Conservation (phyloP, 2,329 filamentous ascomycete genomes). For the Alternaria panax region DNA sequence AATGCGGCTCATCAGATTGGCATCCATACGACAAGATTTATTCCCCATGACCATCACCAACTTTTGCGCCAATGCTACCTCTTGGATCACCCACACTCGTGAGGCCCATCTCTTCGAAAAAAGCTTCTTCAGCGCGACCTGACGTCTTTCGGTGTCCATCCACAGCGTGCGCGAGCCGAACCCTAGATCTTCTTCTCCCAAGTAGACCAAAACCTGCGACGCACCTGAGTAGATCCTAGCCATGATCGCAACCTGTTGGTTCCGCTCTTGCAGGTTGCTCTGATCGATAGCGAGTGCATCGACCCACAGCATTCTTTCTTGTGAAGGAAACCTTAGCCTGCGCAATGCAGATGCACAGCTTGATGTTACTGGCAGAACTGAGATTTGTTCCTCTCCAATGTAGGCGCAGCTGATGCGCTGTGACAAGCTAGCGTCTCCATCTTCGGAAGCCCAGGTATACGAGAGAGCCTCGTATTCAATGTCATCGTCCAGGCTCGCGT, state of each 20-base stretch:
- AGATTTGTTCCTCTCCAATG: conserved; percentile 4
- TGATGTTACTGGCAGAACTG: conserved; percentile 11
- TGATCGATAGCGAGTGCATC: conserved; percentile 31
- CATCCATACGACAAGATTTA: conserved; percentile 9
- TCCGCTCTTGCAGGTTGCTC: conserved; percentile 20
- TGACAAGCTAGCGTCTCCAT: conserved; percentile 19
- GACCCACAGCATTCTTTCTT: conserved; percentile 20
- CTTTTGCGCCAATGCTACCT: conserved; percentile 23
- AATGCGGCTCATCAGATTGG: conserved; percentile 17
- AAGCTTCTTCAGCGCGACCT: conserved; percentile 7
- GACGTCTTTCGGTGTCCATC: conserved; percentile 14
- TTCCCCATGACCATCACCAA: conserved; percentile 18
- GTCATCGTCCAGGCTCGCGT: conserved; percentile 12
- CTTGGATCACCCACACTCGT: conserved; percentile 29
- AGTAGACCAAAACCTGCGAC: conserved; percentile 17
- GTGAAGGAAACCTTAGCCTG: conserved; percentile 8
- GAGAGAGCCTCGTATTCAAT: conserved; percentile 32
- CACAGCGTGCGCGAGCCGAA: conserved; percentile 13
- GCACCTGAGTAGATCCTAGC: conserved; percentile 21
- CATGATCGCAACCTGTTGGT: conserved; percentile 28
- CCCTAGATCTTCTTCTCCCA: conserved; percentile 19
- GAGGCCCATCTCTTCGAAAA: conserved; percentile 22
- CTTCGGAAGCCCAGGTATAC: conserved; percentile 30
- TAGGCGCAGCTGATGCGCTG: conserved; percentile 17
- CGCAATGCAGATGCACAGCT: conserved; percentile 24